Percentiles rank a stretch among this genome's conserved stretches.
These are phyloP conservation scores for Tagetes erecta DNA, from an alignment of 129 eudicot species.

Conservation along the genomic window DNA sequence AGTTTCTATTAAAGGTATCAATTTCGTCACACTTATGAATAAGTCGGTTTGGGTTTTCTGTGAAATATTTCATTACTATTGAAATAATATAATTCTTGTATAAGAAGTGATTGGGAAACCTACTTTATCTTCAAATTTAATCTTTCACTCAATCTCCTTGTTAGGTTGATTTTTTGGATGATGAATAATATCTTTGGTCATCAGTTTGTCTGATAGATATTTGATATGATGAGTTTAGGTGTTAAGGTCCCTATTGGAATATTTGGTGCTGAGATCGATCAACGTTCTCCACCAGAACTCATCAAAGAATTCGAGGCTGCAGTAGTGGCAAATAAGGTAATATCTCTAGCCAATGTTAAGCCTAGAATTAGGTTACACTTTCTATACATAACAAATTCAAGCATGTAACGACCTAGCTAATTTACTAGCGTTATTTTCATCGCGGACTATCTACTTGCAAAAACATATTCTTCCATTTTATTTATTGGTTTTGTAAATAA, in stretches of 20 bases:
- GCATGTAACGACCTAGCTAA: too few relatives aligned
- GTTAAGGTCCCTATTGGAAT: conserved; percentile 67
- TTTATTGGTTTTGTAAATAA: not conserved
- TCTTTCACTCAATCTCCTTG: not conserved
- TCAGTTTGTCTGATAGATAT: not conserved
- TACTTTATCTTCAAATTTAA: too few relatives aligned
- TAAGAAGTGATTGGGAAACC: too few relatives aligned
- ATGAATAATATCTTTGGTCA: too few relatives aligned
- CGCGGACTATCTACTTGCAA: too few relatives aligned
- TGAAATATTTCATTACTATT: not conserved
- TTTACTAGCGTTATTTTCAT: not conserved
- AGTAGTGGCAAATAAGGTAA: conserved; percentile 65
- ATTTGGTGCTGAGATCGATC: conserved; percentile 74
- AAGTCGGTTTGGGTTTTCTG: not conserved
- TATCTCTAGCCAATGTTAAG: not conserved
- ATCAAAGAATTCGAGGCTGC: conserved; percentile 63
- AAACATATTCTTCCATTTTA: too few relatives aligned
- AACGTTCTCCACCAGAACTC: conserved; percentile 64
- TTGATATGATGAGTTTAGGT: conserved; percentile 40
- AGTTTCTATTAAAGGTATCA: not conserved
- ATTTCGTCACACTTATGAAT: not conserved
- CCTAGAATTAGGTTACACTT: conserved; percentile 14
- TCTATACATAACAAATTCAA: not conserved
- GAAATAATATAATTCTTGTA: not conserved
- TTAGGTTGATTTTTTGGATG: not conserved